Evolutionary conservation across 1,284 basidiomycete species (phyloP).

Genomic region (Pseudozyma flocculosa): DNA sequence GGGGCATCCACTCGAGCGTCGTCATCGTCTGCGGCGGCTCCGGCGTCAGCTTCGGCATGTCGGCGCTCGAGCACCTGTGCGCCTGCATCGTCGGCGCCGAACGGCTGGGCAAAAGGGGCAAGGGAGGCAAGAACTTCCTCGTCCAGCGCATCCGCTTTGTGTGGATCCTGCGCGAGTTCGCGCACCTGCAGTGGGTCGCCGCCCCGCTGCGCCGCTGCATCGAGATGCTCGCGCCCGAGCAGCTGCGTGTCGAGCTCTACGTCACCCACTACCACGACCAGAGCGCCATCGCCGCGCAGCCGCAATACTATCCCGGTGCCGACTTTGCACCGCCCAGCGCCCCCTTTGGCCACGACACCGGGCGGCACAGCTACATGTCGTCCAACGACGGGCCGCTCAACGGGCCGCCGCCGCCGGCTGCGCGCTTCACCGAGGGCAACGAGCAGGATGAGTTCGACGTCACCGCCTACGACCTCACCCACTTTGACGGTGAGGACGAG

Average conservation of each 20-base stretch:
- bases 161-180: slow-evolving; percentile 80
- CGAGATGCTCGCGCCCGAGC: slow-evolving; percentile 65
- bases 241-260: slow-evolving; percentile 75
- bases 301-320: background rate
- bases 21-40: slow-evolving; percentile 77
- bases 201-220: slow-evolving; percentile 70
- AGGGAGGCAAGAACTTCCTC: slow-evolving; percentile 60
- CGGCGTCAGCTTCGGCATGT: slow-evolving; percentile 74
- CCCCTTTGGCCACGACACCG: slow-evolving; percentile 3
- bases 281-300: background rate
- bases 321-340: slow-evolving; percentile 6
- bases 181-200: slow-evolving; percentile 80
- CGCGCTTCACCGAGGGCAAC: slow-evolving; percentile 56
- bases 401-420: slow-evolving; percentile 11
- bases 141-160: slow-evolving; percentile 73
- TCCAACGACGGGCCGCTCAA: background rate
- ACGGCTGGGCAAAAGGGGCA: slow-evolving; percentile 35
- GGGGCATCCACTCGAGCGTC: slow-evolving; percentile 67
- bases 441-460: slow-evolving; percentile 62
- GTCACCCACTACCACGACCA: slow-evolving; percentile 61
- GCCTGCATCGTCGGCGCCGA: slow-evolving; percentile 63
- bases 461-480: slow-evolving; percentile 71
- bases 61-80: slow-evolving; percentile 72
- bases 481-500: slow-evolving; percentile 77
- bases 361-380: background rate